Base-by-base conservation (phyloP, 2,329 filamentous ascomycete species). In the Blastomyces silverae region DNA sequence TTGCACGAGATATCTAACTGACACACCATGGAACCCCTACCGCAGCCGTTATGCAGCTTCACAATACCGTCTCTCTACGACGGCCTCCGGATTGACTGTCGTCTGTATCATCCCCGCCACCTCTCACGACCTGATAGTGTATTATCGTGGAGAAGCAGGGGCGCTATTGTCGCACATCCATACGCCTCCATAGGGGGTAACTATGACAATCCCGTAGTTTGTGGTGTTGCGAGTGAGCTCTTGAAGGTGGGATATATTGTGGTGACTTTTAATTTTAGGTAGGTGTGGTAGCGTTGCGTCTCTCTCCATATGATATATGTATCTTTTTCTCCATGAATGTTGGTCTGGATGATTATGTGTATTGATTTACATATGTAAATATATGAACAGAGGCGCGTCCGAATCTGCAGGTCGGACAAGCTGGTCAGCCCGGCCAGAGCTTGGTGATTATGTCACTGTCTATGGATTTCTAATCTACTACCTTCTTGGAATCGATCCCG, bases 191-290 rank as follows among this genome's bases (percentile, higher is more conserved):
- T 97, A 62, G 94, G 94, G 4, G 94, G 93, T 5, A 87, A 81
- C 75, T 94, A 87, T 73, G 90, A 97, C 73, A 92, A 97, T 73
- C 84, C 85, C 0, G 82, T 96, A 0, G 88, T 97, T 0, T 81
- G 85, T n/a, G 80, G 85, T 10, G 78, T 89, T 2, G 85, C 84
- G 0, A 79, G 80, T 1, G 83, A 88, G 65, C 80, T 96, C 57
- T 75, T 96, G n/a, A 79, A 82, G 4, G 78, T 82, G 62, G 90
- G 90, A 1, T 95, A 86, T 71, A 74, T 96, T 1, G 89, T 97
- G 2, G 88, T 84, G 8, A 96, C 91, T 0, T 97, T 97, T 77
- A 97, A 97, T 73, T 97, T 97, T 74, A 85, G 92, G 89, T 92
- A 79, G 44, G 10, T 22, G 42, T 39, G 52, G 52, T 63, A 4